Evolutionary conservation across 75 land plant genomes (phyloP).

Genomic region (Selaginella tamariscina): DNA sequence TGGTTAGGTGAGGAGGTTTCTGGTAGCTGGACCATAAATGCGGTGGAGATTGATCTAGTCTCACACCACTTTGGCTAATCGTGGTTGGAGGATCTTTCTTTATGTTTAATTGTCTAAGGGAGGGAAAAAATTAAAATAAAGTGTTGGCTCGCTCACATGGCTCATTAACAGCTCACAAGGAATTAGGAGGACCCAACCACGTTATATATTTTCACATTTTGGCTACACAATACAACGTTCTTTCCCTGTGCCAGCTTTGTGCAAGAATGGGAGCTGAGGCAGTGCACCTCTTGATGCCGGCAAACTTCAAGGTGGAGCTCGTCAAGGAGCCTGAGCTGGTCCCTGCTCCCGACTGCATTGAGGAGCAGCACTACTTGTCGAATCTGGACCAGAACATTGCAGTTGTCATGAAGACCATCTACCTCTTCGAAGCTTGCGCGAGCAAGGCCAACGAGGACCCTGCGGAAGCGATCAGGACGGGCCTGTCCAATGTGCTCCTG

Average conservation of each 20-base stretch:
- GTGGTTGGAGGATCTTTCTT: too few relatives aligned
- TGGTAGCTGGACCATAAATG: too few relatives aligned
- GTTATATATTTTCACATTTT: neutral
- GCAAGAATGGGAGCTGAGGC: conserved; percentile 6
- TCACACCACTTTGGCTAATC: too few relatives aligned
- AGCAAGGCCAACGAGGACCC: conserved; percentile 37
- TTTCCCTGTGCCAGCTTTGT: neutral
- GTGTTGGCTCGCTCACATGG: neutral
- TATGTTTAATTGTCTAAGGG: too few relatives aligned
- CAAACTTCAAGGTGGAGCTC: conserved; percentile 13
- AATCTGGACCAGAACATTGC: conserved; percentile 89
- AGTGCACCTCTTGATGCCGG: neutral
- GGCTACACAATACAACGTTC: neutral
- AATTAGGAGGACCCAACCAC: neutral
- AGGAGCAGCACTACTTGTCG: conserved; percentile 53
- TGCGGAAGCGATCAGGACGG: conserved; percentile 34
- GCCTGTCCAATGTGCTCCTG: conserved; percentile 51
- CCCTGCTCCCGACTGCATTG: conserved; percentile 40
- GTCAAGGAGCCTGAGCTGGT: conserved; percentile 39
- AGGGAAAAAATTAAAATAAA: neutral
- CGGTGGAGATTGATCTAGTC: too few relatives aligned
- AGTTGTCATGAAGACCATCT: conserved; percentile 50
- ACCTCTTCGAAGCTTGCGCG: conserved; percentile 38
- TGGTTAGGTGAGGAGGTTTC: too few relatives aligned
- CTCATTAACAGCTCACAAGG: neutral